Base-by-base conservation (phyloP, 352 stramenopile species). In the Pythium phragmiticola region DNA sequence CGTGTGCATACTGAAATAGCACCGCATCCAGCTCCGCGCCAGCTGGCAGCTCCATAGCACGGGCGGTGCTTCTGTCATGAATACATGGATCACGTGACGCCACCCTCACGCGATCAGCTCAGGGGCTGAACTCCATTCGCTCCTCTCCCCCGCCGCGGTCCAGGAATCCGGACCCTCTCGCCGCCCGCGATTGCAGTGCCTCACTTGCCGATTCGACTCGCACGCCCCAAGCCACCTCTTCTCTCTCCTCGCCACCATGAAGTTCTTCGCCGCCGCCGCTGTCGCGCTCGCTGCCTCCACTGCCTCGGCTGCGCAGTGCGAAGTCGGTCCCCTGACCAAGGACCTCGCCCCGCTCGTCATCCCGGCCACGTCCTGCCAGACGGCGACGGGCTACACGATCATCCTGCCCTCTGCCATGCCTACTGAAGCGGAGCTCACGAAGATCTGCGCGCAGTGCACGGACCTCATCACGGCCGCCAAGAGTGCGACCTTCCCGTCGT, bases 381-480 rank as follows among this genome's bases (percentile, higher is more conserved):
- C 62, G 7, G 56, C 19, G 14, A 37, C 62, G 26, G 39, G 34
- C 16, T 69, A 50, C 48, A 48, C 28, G 28, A 57, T 69, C 16
- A 45, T 64, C 37, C 16, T 36, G 3, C 39, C 62, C 33, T 2
- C 14, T 1, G 41, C 55, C 26, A 39, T 64, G 16, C 62, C 62
- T n/a, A 69, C 47, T 0, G 28, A 47, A 0, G 47, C 47, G 13
- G 46, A 69, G 62, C 23, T 64, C n/a, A 34, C 34, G 41, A 30
- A 26, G 45, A 63, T 69, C 39, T 69, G 62, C 34, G 14, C 37
- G 34, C 47, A 69, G 55, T 69, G 62, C 30, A 43, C n/a, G 16
- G 62, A 46, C 3, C 55, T 63, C 41, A 55, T 63, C 48, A 30
- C 41, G 28, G 41, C 39, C 28, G 48, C 49, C 47, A 60, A 54